Conservation (phyloP, 768 basidiomycete genomes). For the Russula sp. region DNA sequence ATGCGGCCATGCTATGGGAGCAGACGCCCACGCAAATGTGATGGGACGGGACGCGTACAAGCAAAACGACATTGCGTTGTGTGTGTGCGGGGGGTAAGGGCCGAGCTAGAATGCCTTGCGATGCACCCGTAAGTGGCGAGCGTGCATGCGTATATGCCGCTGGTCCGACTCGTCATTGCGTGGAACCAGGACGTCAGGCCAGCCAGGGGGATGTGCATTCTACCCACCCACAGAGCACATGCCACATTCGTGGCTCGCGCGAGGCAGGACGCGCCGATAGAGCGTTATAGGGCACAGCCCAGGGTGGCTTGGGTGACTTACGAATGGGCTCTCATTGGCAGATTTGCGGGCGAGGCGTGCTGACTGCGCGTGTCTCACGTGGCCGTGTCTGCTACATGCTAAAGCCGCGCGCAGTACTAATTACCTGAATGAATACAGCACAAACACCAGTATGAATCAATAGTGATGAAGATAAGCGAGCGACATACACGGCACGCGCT, state of each 20-base stretch:
- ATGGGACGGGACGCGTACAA: not conserved
- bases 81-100: not conserved
- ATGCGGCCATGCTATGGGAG: constrained; percentile 12
- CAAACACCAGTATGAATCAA: constrained; percentile 10
- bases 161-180: not conserved
- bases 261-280: constrained; percentile 8
- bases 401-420: constrained; percentile 1
- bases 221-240: constrained; percentile 2
- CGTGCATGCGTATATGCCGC: not conserved
- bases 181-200: not conserved
- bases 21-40: constrained; percentile 5
- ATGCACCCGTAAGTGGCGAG: not conserved
- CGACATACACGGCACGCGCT: constrained; percentile 24
- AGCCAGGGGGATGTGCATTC: not conserved
- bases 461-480: constrained; percentile 21
- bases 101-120: not conserved
- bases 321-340: not conserved
- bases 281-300: constrained; percentile 3
- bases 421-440: constrained; percentile 2
- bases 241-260: constrained; percentile 10
- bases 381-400: constrained; percentile 16
- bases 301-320: constrained; percentile 10
- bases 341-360: constrained; percentile 3
- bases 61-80: not conserved
- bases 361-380: constrained; percentile 22